Base-by-base conservation (phyloP, 2,329 filamentous ascomycete genomes). In the Furcasterigmium furcatum region DNA sequence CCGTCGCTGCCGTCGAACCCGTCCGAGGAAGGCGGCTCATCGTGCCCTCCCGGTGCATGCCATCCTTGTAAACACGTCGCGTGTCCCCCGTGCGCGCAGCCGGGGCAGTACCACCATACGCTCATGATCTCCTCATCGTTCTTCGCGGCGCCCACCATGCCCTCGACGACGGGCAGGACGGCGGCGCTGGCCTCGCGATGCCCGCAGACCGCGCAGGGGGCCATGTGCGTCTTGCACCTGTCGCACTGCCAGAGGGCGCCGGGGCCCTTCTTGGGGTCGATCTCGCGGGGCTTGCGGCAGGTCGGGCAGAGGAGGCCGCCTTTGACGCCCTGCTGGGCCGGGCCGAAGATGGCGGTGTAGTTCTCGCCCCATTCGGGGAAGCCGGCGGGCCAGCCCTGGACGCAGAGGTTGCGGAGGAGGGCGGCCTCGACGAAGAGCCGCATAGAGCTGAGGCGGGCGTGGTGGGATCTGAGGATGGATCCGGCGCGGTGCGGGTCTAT, bases 61-160 rank as follows among this genome's bases (percentile, higher is more conserved):
- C 82, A 85, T 3, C 69, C 69, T 44, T 76, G 71, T 2, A 85
- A 67, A 47, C 82, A 85, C 0, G 73, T 73, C 1, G 76, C 71
- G 58, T 85, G 82, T 0, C 82, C 82, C 22, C 82, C 82, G 53
- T 85, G 82, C 1, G 73, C 73, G 54, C 82, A 85, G 12, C 76
- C 77, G 1, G 77, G 74, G 47, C 82, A 85, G 54, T 79, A 80
- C 78, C 79, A 85, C 82, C 82, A 85, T 2, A 72, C 72, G 0
- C 67, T 63, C 22, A 74, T 52, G 5, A 65, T 55, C 2, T 59
- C 53, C 5, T 60, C 58, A n/a, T 39, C 36, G 7, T 39, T 14
- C 12, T 32, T 45, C 40, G 29, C 16, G 19, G 43, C 3, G 13
- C n/a, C n/a, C 12, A 8, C 20, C 16, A 47, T 12, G 16, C 41